phyloP scores from a whole-genome alignment of 2,329 filamentous ascomycete genomes.

The Penicillium sp. region DNA sequence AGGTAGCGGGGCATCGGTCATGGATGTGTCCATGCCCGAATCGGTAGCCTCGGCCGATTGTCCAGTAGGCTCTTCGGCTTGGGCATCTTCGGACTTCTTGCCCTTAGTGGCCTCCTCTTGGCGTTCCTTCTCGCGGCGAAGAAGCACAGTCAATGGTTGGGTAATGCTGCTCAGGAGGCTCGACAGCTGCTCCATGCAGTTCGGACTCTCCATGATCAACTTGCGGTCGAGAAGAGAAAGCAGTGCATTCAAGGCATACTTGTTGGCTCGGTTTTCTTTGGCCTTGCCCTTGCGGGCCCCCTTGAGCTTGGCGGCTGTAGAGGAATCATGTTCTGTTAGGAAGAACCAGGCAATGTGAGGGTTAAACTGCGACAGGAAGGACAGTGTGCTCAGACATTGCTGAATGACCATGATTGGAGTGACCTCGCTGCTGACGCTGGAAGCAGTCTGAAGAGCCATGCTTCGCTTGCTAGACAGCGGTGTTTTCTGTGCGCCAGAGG shows the following conservation, averaged over 20 bases:
- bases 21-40: conserved; percentile 40
- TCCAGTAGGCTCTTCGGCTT: conserved; percentile 18
- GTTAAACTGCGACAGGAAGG: conserved; percentile 81
- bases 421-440: conserved; percentile 73
- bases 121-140: conserved; percentile 81
- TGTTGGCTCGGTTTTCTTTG: conserved; percentile 80
- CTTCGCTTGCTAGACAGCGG: conserved; percentile 78
- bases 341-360: conserved; percentile 88
- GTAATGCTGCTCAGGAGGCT: conserved; percentile 86
- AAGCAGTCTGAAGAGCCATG: conserved; percentile 60
- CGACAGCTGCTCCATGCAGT: conserved; percentile 92
- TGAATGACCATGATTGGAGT: conserved; percentile 95
- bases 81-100: conserved; percentile 36
- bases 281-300: conserved; percentile 81
- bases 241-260: conserved; percentile 89
- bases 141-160: conserved; percentile 75
- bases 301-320: conserved; percentile 73
- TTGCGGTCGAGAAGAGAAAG: conserved; percentile 88
- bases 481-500: conserved; percentile 75
- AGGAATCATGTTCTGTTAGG: conserved; percentile 87
- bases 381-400: conserved; percentile 85
- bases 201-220: conserved; percentile 94
- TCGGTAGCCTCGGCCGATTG: conserved; percentile 30
- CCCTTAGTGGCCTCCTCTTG: conserved; percentile 47
- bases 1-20: conserved; percentile 40